Conservation (phyloP, 2,329 filamentous ascomycete species). For the Colletotrichum eremochloae region DNA sequence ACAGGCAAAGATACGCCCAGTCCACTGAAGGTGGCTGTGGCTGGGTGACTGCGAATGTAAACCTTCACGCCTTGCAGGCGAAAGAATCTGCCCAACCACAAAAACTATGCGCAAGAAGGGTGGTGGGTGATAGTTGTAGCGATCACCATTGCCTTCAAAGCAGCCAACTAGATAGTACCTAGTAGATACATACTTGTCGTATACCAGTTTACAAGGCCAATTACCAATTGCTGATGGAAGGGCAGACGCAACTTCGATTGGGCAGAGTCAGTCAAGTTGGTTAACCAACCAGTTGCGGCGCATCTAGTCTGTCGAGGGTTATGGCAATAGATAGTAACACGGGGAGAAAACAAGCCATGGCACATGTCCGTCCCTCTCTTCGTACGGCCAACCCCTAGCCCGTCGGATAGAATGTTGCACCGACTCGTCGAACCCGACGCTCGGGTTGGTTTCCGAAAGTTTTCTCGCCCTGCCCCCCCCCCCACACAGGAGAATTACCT, state of each 20-base stretch:
- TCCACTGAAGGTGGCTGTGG: not conserved
- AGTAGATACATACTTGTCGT: too few relatives aligned
- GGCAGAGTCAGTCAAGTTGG: too few relatives aligned
- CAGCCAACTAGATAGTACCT: too few relatives aligned
- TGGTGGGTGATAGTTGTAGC: not conserved
- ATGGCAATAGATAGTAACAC: not conserved
- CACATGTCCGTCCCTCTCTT: too few relatives aligned
- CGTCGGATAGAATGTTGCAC: slow-evolving; percentile 34
- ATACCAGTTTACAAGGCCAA: not conserved
- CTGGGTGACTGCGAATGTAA: not conserved
- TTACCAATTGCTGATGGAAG: not conserved
- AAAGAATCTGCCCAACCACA: not conserved
- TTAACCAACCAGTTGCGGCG: too few relatives aligned
- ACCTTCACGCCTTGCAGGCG: not conserved
- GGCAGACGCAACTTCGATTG: not conserved
- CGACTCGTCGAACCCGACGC: slow-evolving; percentile 13
- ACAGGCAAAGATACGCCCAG: not conserved
- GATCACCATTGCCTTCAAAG: not conserved
- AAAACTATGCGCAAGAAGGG: not conserved
- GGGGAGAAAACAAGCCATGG: too few relatives aligned
- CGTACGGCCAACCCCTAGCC: not conserved
- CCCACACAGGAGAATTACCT: not conserved
- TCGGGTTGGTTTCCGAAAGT: slow-evolving; percentile 12
- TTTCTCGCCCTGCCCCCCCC: slow-evolving; percentile 20
- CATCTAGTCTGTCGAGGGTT: not conserved